A percentile compares a stretch with the other conserved stretches of the same genome.
Conservation (phyloP, 208 protist genomes). For the Trypanosoma theileri region DNA sequence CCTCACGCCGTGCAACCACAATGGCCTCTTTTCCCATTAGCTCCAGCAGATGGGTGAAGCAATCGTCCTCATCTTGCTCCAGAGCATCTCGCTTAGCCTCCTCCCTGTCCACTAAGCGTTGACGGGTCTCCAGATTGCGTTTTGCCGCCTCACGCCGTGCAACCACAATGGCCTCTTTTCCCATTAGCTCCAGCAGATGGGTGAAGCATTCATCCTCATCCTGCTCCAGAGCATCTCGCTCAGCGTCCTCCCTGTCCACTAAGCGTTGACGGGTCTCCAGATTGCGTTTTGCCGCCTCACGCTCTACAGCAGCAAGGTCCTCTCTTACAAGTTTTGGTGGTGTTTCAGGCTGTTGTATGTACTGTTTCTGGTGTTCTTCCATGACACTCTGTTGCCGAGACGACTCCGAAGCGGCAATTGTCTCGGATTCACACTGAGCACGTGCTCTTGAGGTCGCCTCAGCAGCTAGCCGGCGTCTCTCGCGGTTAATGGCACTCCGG, state of each 20-base stretch:
- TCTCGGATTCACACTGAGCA: no score
- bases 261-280: not conserved
- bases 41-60: no score
- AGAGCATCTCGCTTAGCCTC: not conserved
- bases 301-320: not conserved
- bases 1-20: not conserved
- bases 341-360: no score
- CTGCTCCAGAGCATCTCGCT: conserved; percentile 5
- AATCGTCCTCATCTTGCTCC: conserved; percentile 6
- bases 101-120: conserved; percentile 3
- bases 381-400: no score
- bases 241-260: not conserved
- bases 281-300: not conserved
- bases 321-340: no score
- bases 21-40: no score
- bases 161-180: not conserved
- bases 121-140: not conserved
- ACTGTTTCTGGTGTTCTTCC: no score
- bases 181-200: no score
- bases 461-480: not conserved
- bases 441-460: not conserved
- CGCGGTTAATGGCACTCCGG: not conserved
- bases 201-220: not conserved
- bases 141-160: not conserved
- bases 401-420: no score